Evolutionary conservation across 257 asterid genomes (phyloP).

Genomic region (Fraxinus americana): DNA sequence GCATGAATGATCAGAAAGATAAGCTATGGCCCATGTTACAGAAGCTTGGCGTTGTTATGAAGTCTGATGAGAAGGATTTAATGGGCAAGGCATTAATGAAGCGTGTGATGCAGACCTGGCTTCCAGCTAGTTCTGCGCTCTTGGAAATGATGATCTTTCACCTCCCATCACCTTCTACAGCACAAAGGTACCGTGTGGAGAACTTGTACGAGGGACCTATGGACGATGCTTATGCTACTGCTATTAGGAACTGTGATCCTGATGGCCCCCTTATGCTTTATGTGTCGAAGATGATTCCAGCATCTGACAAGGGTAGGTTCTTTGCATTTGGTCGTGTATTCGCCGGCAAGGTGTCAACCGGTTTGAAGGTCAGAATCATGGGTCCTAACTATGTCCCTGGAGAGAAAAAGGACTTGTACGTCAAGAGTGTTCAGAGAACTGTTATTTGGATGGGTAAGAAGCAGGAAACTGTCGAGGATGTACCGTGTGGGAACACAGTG

Average conservation of each 20-base stretch:
- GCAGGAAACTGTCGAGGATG: conserved; percentile 64
- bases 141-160: conserved; percentile 65
- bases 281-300: conserved; percentile 55
- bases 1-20: conserved; percentile 34
- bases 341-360: conserved; percentile 45
- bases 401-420: conserved; percentile 51
- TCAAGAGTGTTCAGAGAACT: conserved; percentile 53
- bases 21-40: conserved; percentile 52
- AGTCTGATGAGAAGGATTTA: conserved; percentile 51
- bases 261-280: conserved; percentile 53
- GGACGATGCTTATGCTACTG: conserved; percentile 43
- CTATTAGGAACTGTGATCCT: conserved; percentile 54
- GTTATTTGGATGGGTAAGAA: conserved; percentile 62
- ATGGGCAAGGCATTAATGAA: conserved; percentile 58
- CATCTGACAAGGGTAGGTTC: conserved; percentile 53
- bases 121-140: conserved; percentile 50
- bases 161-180: conserved; percentile 55
- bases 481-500: conserved; percentile 62
- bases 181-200: conserved; percentile 57
- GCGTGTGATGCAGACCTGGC: conserved; percentile 66
- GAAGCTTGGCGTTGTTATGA: conserved; percentile 47
- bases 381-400: conserved; percentile 58
- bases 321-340: conserved; percentile 58
- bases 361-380: conserved; percentile 60
- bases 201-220: conserved; percentile 55